Evolutionary conservation across 2,329 filamentous ascomycete genomes (phyloP).

Genomic region (Nigrospora osmanthi): DNA sequence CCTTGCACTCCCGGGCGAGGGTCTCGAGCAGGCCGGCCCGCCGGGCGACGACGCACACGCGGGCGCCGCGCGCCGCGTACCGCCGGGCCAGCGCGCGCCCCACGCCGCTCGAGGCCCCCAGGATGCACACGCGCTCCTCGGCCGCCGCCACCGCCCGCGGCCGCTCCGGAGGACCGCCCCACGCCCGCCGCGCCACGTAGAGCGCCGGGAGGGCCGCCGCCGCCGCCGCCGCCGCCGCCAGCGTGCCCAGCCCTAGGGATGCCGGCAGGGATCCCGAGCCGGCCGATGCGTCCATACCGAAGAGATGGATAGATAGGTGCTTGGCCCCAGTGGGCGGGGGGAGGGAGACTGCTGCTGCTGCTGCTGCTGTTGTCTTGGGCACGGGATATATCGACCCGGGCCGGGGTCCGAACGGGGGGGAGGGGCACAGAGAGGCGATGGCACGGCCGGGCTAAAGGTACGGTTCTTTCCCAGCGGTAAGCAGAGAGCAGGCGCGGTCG

Average conservation of each 20-base stretch:
- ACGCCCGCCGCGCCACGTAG: background rate
- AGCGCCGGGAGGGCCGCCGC: background rate
- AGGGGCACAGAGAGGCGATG: no score
- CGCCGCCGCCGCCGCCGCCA: background rate
- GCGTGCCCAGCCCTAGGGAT: background rate
- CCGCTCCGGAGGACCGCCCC: no score
- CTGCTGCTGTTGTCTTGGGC: no score
- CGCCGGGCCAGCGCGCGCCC: constrained; percentile 16
- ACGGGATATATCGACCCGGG: no score
- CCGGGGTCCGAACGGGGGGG: no score
- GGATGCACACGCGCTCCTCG: constrained; percentile 21
- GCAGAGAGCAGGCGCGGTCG: no score
- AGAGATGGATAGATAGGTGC: no score
- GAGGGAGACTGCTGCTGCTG: no score
- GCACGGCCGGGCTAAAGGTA: no score
- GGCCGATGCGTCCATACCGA: no score
- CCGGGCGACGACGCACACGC: constrained; percentile 20
- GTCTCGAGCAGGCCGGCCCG: constrained; percentile 14
- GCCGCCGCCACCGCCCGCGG: background rate
- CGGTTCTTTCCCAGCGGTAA: no score
- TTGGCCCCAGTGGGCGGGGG: no score
- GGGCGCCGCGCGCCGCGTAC: constrained; percentile 19
- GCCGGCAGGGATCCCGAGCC: background rate
- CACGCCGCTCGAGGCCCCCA: constrained; percentile 25
- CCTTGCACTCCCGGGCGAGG: constrained; percentile 19